A percentile compares a stretch with the other conserved stretches of the same genome.
These are phyloP conservation scores for Hortiboletus campestris DNA, from an alignment of 768 basidiomycete species.

Conservation along the genomic window DNA sequence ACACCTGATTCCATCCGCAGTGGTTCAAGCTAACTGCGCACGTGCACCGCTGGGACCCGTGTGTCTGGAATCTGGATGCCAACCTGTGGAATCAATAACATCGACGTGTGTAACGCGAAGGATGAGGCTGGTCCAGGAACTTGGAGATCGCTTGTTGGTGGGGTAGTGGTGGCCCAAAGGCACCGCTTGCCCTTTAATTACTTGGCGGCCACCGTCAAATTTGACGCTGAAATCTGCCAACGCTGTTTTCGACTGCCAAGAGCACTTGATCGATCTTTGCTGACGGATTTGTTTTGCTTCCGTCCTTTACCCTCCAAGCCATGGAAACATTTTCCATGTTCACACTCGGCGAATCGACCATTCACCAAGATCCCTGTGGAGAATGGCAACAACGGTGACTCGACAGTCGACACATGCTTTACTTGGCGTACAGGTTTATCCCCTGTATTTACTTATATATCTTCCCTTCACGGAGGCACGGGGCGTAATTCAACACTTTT, in stretches of 20 bases:
- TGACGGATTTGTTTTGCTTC: conserved; percentile 3
- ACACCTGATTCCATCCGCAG: not conserved
- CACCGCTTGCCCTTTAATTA: too few species aligned
- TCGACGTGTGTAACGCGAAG: not conserved
- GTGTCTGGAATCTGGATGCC: too few species aligned
- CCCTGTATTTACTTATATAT: not conserved
- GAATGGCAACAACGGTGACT: not conserved
- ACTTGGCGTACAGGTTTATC: conserved; percentile 17
- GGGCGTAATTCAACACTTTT: not conserved
- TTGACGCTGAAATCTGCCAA: not conserved
- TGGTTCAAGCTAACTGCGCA: not conserved
- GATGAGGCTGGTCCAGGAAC: too few species aligned
- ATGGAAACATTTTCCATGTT: not conserved
- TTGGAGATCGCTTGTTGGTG: too few species aligned
- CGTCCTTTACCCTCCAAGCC: not conserved
- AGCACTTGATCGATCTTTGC: not conserved
- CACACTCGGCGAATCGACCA: not conserved
- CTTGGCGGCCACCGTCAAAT: too few species aligned
- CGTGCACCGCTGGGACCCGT: too few species aligned
- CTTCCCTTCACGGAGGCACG: not conserved
- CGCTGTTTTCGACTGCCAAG: not conserved
- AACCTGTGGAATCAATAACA: not conserved
- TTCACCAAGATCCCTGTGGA: not conserved
- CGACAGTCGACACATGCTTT: not conserved
- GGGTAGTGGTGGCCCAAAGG: too few species aligned